phyloP scores from a whole-genome alignment of 1,284 basidiomycete species.

The Rhizoctonia solani region DNA sequence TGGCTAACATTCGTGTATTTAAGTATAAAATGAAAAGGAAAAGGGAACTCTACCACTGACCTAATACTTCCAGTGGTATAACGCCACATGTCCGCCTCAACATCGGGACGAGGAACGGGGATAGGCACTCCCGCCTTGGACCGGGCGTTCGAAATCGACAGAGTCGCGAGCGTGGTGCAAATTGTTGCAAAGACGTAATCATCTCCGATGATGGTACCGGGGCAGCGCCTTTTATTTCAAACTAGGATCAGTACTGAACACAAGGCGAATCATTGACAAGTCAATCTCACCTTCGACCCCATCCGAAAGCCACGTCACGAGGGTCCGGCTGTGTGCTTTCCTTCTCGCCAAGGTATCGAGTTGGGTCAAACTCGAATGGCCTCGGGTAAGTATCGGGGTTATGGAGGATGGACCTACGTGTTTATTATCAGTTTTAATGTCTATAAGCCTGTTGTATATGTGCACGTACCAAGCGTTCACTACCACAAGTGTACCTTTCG shows the following conservation, averaged over 20 bases:
- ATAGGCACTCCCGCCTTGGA: slow-evolving; percentile 1
- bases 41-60: background rate
- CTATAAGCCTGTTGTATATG: background rate
- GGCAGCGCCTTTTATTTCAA: slow-evolving; percentile 10
- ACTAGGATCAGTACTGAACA: no score
- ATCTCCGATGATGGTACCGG: slow-evolving; percentile 21
- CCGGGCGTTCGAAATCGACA: slow-evolving; percentile 10
- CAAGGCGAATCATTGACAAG: background rate
- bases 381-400: slow-evolving; percentile 25
- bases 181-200: slow-evolving; percentile 29
- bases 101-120: slow-evolving; percentile 6
- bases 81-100: slow-evolving; percentile 25
- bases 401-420: slow-evolving; percentile 20
- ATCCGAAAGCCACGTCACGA: slow-evolving; percentile 26
- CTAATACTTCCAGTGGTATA: slow-evolving; percentile 31
- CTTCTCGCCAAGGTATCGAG: slow-evolving; percentile 1
- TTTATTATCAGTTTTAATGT: background rate
- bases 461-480: slow-evolving; percentile 27
- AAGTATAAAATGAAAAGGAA: background rate
- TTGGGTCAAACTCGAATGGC: slow-evolving; percentile 27
- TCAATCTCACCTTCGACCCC: slow-evolving; percentile 22
- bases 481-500: slow-evolving; percentile 8
- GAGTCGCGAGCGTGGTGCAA: slow-evolving; percentile 21
- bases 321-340: slow-evolving; percentile 7
- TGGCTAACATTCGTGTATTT: background rate